Conservation (phyloP, 805 yeast species). For the Suhomyces pyralidae region DNA sequence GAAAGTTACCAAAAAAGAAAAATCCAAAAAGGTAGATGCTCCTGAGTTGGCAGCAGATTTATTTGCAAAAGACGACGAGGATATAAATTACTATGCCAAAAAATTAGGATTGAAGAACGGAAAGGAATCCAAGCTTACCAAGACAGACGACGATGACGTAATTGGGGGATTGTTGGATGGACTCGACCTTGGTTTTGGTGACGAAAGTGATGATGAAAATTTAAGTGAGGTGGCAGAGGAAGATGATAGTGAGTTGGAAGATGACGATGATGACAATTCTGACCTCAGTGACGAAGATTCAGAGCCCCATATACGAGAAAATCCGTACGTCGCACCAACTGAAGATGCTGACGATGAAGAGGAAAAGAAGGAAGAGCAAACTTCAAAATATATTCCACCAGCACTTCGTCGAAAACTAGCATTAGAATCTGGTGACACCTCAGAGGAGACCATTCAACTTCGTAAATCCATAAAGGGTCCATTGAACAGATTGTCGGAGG, state of each 20-base stretch:
- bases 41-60: constrained; percentile 38
- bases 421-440: constrained; percentile 32
- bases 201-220: constrained; percentile 27
- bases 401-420: constrained; percentile 62
- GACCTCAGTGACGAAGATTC: constrained; percentile 21
- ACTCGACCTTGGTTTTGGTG: constrained; percentile 47
- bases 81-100: constrained; percentile 78
- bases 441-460: constrained; percentile 45
- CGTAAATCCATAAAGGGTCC: constrained; percentile 74
- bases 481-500: constrained; percentile 84
- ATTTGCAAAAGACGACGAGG: constrained; percentile 65
- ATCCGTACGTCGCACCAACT: constrained; percentile 70
- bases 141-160: constrained; percentile 64
- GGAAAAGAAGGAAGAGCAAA: constrained; percentile 29
- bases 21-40: constrained; percentile 6
- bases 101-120: constrained; percentile 67
- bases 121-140: constrained; percentile 43
- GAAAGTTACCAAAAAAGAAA: constrained; percentile 2
- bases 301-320: constrained; percentile 47
- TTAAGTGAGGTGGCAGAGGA: constrained; percentile 11
- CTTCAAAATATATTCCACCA: constrained; percentile 72
- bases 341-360: constrained; percentile 9
- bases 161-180: constrained; percentile 84
- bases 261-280: constrained; percentile 12
- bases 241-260: constrained; percentile 18